Conservation (phyloP, 176 grass and related monocot species). For the Carex littledalei region DNA sequence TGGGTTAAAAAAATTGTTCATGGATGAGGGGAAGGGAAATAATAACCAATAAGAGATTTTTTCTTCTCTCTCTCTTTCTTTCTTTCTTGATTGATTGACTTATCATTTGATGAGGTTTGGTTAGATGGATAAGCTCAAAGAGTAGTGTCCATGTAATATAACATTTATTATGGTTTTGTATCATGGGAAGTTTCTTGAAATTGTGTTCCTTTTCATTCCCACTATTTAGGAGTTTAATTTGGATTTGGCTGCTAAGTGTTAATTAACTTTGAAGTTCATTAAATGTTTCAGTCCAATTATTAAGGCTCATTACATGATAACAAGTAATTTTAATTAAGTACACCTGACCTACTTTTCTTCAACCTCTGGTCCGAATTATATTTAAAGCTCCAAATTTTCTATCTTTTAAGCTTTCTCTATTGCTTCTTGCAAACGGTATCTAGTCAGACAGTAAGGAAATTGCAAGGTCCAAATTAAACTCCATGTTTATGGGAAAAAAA, state of each 20-base stretch:
- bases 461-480: neutral
- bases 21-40: neutral
- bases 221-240: neutral
- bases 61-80: neutral
- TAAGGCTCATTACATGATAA: too few species aligned
- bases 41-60: neutral
- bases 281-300: too few species aligned
- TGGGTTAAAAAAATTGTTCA: conserved; percentile 7
- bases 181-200: conserved; percentile 1
- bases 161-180: neutral
- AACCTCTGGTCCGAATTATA: neutral
- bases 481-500: neutral
- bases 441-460: neutral
- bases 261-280: neutral
- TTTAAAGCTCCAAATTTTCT: neutral
- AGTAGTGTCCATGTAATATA: neutral
- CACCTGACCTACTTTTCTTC: neutral
- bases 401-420: neutral
- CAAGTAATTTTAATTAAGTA: too few species aligned
- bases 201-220: neutral
- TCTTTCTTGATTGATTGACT: neutral
- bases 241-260: neutral
- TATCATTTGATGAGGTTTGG: neutral
- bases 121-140: neutral
- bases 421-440: neutral